Base-by-base conservation (phyloP, 331 rosid genomes). In the Dryas integrifolia region DNA sequence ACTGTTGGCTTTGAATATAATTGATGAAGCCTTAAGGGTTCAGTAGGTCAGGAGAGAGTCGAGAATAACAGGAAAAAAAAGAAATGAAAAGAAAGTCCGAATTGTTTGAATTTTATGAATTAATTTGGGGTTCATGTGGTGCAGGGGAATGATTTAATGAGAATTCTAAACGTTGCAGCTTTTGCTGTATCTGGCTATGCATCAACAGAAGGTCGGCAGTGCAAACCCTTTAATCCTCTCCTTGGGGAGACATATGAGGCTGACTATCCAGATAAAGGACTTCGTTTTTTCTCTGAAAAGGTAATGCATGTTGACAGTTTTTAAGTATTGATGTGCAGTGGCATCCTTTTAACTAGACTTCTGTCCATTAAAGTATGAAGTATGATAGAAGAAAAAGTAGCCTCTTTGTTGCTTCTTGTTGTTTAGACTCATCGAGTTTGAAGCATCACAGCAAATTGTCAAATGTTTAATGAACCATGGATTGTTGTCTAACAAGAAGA, bases 131-230 rank as follows among this genome's bases (percentile, higher is more conserved):
- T 79, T 89, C 71, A 55, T 63, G 9, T 76, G 79, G 75, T 91
- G 92, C 93, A 95, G 99, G 99, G 97, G 66, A 82, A 92, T 80
- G 97, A 92, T 75, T 86, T 95, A 88, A 88, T 95, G 99, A 92
- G 98, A 79, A 92, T 95, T 77, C 86, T 95, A 70, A 85, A 87
- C 65, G 78, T 90, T 70, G 99, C 96, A 72, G 96, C 99, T 74
- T 92, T 95, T 88, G 97, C 97, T 76, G 97, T 95, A 71, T 95
- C 99, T 76, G 89, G 99, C 70, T 95, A 95, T 84, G 96, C 99
- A 4, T 95, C 97, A 60, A 95, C 99, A 44, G 92, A 95, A 88
- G 99, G 99, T n/a, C 90, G 99, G 58, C 99, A 91, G 69, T 95
- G 99, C 82, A 95, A 95, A 86, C 99, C 99, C 76, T 95, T 95